A percentile compares a stretch with the other conserved stretches of the same genome.
Evolutionary conservation across 1,284 basidiomycete species (phyloP).

Genomic region (Pholiota adiposa): DNA sequence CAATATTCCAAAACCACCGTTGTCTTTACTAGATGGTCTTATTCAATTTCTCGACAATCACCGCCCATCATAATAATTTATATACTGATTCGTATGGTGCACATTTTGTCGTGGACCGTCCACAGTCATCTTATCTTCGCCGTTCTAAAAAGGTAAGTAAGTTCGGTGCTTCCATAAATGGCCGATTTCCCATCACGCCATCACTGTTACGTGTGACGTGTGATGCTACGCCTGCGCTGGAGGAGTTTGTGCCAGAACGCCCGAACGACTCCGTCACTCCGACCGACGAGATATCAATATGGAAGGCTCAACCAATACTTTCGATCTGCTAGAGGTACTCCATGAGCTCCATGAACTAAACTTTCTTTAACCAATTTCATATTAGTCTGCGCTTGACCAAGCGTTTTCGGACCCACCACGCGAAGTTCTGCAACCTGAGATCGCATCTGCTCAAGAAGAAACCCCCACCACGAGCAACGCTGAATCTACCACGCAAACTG

Average conservation of each 20-base stretch:
- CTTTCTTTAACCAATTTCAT: not conserved
- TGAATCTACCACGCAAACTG: constrained; percentile 1
- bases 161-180: not conserved
- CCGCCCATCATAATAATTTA: not conserved
- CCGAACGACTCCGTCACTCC: constrained; percentile 8
- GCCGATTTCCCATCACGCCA: constrained; percentile 7
- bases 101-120: not conserved
- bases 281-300: not conserved
- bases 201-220: constrained; percentile 3
- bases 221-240: not conserved
- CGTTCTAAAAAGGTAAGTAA: constrained; percentile 1
- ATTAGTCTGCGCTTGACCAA: constrained; percentile 38
- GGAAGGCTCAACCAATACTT: constrained; percentile 16
- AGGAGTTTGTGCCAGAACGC: not conserved
- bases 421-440: constrained; percentile 21
- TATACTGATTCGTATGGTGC: not conserved
- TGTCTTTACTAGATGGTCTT: no score
- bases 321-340: constrained; percentile 36
- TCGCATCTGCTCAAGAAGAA: not conserved
- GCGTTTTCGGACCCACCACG: constrained; percentile 37
- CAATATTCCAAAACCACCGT: no score
- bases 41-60: not conserved
- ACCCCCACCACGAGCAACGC: not conserved
- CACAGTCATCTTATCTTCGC: not conserved
- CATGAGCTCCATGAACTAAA: not conserved